A percentile compares a stretch with the other conserved stretches of the same genome.
These are phyloP conservation scores for Rhodotorula babjevae DNA, from an alignment of 768 basidiomycete genomes.

Conservation along the genomic window DNA sequence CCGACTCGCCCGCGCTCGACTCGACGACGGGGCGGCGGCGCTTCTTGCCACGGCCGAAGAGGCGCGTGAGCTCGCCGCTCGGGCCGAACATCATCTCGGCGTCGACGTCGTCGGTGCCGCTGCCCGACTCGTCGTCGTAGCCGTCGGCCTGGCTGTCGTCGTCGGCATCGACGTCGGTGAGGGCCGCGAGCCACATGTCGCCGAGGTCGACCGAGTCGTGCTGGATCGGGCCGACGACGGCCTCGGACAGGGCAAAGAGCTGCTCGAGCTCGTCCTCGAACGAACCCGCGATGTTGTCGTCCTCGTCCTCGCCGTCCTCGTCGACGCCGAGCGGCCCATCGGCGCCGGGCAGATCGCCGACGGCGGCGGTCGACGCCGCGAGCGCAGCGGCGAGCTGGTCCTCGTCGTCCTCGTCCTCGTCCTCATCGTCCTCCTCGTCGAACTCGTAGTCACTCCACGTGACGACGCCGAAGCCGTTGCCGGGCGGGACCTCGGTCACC, in stretches of 20 bases:
- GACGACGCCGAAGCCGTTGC: conserved; percentile 34
- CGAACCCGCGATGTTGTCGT: conserved; percentile 9
- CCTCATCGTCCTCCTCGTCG: conserved; percentile 20
- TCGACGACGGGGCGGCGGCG: conserved; percentile 6
- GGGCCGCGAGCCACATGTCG: conserved; percentile 34
- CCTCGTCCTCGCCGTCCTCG: not conserved
- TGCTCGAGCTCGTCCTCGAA: conserved; percentile 37
- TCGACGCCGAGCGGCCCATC: not conserved
- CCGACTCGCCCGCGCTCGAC: conserved; percentile 32
- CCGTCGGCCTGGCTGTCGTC: conserved; percentile 7
- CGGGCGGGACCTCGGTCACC: conserved; percentile 31
- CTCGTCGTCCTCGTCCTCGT: conserved; percentile 6
- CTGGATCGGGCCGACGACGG: conserved; percentile 31
- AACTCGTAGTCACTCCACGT: conserved; percentile 37
- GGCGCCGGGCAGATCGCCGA: not conserved
- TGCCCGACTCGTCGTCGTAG: conserved; percentile 12
- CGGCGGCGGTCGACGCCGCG: not conserved
- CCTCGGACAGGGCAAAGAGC: conserved; percentile 34
- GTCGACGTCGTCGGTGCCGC: conserved; percentile 15
- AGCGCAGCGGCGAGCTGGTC: conserved; percentile 1
- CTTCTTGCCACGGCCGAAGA: conserved; percentile 15
- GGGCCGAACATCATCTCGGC: conserved; percentile 30
- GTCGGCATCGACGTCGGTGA: conserved; percentile 17
- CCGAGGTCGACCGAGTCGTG: conserved; percentile 26
- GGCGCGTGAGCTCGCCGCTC: conserved; percentile 17